Percentiles rank a stretch among this genome's conserved stretches.
These are phyloP conservation scores for Camellia oleifera DNA, from an alignment of 179 eudicot species.

Conservation along the genomic window DNA sequence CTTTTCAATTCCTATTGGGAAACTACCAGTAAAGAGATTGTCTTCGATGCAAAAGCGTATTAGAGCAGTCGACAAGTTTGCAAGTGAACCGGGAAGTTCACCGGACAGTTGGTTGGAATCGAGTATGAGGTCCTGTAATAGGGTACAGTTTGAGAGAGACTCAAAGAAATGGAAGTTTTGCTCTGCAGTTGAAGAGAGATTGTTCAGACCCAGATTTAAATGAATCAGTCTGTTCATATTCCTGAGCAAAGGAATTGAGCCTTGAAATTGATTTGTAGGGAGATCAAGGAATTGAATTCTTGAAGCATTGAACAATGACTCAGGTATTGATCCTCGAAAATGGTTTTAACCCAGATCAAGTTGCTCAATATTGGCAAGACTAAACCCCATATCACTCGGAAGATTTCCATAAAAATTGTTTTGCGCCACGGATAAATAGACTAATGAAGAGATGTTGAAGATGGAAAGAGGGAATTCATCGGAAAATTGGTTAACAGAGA, in stretches of 20 bases:
- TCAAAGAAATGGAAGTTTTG: slow-evolving; percentile 5
- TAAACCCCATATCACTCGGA: slow-evolving; percentile 2
- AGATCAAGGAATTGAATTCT: not conserved
- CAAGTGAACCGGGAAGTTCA: slow-evolving; percentile 14
- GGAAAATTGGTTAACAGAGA: slow-evolving; percentile 10
- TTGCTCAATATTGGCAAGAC: not conserved
- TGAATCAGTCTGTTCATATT: not conserved
- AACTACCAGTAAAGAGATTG: slow-evolving; percentile 9
- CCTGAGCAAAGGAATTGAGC: slow-evolving; percentile 11
- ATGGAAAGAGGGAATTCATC: slow-evolving; percentile 6
- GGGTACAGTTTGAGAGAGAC: slow-evolving; percentile 10
- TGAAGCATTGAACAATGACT: slow-evolving; percentile 7
- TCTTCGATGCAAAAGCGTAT: slow-evolving; percentile 1
- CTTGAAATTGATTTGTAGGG: slow-evolving; percentile 10
- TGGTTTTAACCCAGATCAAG: slow-evolving; percentile 5
- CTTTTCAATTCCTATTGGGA: slow-evolving; percentile 8
- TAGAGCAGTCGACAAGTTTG: slow-evolving; percentile 10
- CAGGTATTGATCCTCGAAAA: slow-evolving; percentile 2
- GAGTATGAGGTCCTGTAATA: not conserved
- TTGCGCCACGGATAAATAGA: not conserved
- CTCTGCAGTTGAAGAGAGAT: slow-evolving; percentile 10
- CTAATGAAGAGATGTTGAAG: slow-evolving; percentile 16
- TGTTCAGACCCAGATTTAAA: slow-evolving; percentile 8
- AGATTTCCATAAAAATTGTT: slow-evolving; percentile 10
- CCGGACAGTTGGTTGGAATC: slow-evolving; percentile 12